Evolutionary conservation across 768 basidiomycete species (phyloP).

Genomic region (Auricularia sp.): DNA sequence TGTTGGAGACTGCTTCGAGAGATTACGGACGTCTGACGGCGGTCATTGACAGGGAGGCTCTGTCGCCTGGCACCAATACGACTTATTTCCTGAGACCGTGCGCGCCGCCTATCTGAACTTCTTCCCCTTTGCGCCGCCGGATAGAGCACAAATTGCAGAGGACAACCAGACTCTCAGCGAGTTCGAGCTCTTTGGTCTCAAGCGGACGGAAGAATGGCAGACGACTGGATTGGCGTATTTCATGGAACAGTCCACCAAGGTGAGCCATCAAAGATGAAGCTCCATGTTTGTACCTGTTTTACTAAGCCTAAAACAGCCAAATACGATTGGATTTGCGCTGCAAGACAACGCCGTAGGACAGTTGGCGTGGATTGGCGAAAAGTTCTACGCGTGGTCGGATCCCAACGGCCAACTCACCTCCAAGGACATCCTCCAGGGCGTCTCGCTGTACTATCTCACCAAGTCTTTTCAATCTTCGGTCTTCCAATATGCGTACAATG

Average conservation of each 20-base stretch:
- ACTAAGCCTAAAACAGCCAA: constrained; percentile 10
- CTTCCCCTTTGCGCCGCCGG: constrained; percentile 3
- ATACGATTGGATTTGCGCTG: constrained; percentile 19
- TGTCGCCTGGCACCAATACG: constrained; percentile 8
- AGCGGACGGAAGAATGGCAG: neutral
- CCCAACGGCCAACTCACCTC: constrained; percentile 8
- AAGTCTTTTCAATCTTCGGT: constrained; percentile 14
- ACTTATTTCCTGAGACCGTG: constrained; percentile 1
- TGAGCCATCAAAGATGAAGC: neutral
- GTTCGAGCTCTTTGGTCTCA: constrained; percentile 1
- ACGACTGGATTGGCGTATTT: constrained; percentile 7
- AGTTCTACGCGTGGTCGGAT: constrained; percentile 12
- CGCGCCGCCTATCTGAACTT: constrained; percentile 12
- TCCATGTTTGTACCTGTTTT: neutral
- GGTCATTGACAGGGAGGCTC: neutral
- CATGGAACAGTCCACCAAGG: constrained; percentile 2
- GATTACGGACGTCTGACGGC: neutral
- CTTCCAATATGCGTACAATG: constrained; percentile 14
- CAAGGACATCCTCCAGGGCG: constrained; percentile 13
- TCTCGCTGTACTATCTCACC: constrained; percentile 20
- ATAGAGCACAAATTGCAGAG: neutral
- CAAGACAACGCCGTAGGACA: constrained; percentile 18
- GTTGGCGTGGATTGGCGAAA: constrained; percentile 19
- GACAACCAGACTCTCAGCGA: constrained; percentile 1
- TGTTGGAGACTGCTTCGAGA: neutral